These are phyloP conservation scores for Pleurotus sapidus DNA, from an alignment of 768 basidiomycete species.

Conservation along the genomic window DNA sequence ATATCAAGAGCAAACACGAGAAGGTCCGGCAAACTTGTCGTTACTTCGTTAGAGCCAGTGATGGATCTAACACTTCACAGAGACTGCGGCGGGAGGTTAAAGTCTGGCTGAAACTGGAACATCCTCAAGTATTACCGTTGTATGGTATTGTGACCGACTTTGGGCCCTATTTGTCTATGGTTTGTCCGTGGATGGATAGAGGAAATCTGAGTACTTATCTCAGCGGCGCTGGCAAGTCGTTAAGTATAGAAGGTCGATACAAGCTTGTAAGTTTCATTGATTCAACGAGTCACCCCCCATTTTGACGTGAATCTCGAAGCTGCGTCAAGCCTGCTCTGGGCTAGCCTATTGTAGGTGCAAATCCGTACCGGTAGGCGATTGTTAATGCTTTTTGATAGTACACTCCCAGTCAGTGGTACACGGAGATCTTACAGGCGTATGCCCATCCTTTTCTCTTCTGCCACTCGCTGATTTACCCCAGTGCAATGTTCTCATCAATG, in stretches of 20 bases:
- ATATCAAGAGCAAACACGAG: background rate
- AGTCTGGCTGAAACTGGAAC: background rate
- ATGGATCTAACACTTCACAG: background rate
- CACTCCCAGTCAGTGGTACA: background rate
- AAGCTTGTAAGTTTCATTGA: background rate
- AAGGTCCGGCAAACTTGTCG: background rate
- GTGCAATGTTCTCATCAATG: constrained; percentile 4
- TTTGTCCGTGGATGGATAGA: constrained; percentile 4
- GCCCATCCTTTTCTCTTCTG: background rate
- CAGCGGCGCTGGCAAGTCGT: background rate
- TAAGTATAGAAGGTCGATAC: background rate
- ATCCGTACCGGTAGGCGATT: background rate
- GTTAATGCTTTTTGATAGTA: background rate
- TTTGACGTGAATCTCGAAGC: background rate
- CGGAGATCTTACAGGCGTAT: too few relatives aligned
- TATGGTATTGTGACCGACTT: background rate
- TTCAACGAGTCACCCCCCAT: background rate
- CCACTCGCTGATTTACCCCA: background rate
- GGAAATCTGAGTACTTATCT: background rate
- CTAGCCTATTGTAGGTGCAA: background rate
- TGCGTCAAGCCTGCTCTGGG: background rate
- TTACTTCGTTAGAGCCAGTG: background rate
- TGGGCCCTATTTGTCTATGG: constrained; percentile 4
- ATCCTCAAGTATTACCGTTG: background rate
- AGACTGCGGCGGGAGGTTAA: background rate